Evolutionary conservation across 257 asterid genomes (phyloP).

Genomic region (Solanum clarkiae): DNA sequence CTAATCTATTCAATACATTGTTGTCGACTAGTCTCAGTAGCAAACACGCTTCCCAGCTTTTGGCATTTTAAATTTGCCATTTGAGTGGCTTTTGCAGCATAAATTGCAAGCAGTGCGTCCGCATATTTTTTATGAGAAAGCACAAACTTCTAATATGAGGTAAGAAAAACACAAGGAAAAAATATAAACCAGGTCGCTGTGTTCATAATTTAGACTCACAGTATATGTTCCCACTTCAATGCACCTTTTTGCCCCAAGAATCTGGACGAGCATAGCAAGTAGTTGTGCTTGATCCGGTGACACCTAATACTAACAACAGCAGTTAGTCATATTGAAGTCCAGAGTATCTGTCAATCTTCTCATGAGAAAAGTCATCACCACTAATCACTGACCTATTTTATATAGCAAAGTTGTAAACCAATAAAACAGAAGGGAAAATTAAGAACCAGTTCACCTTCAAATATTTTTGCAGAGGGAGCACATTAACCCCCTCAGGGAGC

Average conservation of each 20-base stretch:
- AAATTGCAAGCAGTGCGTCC: neutral
- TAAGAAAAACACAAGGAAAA: neutral
- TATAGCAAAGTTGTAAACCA: neutral
- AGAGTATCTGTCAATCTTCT: neutral
- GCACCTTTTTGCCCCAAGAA: slow-evolving; percentile 78
- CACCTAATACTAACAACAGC: slow-evolving; percentile 25
- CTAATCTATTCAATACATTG: neutral
- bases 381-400: neutral
- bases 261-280: slow-evolving; percentile 81
- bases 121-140: neutral
- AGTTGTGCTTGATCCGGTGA: slow-evolving; percentile 98
- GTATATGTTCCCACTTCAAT: slow-evolving; percentile 94
- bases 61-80: neutral
- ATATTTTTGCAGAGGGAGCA: neutral
- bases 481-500: neutral
- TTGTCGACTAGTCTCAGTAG: neutral
- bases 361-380: neutral
- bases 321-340: neutral
- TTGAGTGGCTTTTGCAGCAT: neutral
- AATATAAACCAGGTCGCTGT: neutral
- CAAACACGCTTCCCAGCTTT: neutral
- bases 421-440: neutral
- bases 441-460: neutral
- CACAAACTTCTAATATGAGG: neutral
- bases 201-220: slow-evolving; percentile 20